Conservation (phyloP, 176 grass and related monocot genomes). For the Oryza coarctata region DNA sequence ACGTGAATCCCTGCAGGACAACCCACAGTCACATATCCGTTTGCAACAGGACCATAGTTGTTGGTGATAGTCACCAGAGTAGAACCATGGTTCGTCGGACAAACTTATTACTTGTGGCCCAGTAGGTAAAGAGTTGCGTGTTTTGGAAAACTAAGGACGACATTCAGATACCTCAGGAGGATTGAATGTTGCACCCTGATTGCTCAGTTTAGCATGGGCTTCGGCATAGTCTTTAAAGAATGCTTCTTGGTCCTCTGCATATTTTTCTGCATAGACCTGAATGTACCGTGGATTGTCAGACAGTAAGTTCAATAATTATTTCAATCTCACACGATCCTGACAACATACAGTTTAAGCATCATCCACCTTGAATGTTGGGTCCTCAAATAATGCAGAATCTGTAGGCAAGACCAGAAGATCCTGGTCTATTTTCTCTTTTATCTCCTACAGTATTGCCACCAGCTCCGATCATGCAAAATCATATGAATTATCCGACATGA, state of each 20-base stretch:
- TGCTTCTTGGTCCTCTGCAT: constrained; percentile 63
- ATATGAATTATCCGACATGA: constrained; percentile 14
- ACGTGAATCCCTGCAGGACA: constrained; percentile 66
- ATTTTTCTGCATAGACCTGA: constrained; percentile 81
- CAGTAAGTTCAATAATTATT: constrained; percentile 5
- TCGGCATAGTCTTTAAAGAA: constrained; percentile 93
- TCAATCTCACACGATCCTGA: constrained; percentile 2
- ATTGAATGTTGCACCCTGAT: constrained; percentile 72
- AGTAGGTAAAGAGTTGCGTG: neutral
- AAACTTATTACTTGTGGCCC: neutral
- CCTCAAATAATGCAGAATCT: constrained; percentile 88
- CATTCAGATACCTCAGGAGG: constrained; percentile 57
- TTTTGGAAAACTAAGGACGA: neutral
- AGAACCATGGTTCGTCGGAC: neutral
- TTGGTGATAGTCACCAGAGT: neutral
- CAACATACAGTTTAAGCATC: constrained; percentile 14
- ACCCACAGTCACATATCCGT: neutral
- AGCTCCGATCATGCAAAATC: constrained; percentile 32
- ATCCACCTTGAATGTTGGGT: constrained; percentile 80
- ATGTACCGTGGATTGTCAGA: constrained; percentile 22
- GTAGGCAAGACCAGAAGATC: constrained; percentile 91
- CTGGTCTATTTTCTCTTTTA: constrained; percentile 84
- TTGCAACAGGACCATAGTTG: constrained; percentile 18
- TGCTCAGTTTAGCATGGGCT: constrained; percentile 96
- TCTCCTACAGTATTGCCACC: constrained; percentile 54